Evolutionary conservation across 441 rosid species (phyloP), one percentile per base, ranked within the genome.

Genomic region (Adansonia rubrostipa): DNA sequence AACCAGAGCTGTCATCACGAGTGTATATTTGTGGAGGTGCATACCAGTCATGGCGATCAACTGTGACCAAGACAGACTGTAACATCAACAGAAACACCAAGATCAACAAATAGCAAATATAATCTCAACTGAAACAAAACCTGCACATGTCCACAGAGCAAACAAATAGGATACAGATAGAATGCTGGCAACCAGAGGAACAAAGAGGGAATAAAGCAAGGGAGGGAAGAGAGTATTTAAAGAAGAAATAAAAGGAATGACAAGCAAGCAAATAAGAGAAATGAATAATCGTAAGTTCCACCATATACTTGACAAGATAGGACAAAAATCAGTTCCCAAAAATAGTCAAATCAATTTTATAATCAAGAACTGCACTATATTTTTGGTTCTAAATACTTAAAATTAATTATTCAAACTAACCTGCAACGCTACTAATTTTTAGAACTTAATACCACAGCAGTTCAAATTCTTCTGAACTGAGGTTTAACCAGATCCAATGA

Each of bases 41-140:
- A 81, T 92, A 95, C 99, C 99, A 97, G 81, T 93, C 99, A 85
- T 97, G 99, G 77, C 96, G 94, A 84, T 93, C 99, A 65, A 93
- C 80, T 24, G 99, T 92, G 73, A 95, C 97, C 79, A 97, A 80
- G 79, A 87, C 95, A 71, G 94, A 90, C 99, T 97, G 94, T 89
- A 89, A 78, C 84, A 90, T n/a, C 69, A 58, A 69, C 60, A 47
- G 68, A 19, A 69, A 69, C 67, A 69, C 47, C n/a, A 28, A 42
- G 64, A 70, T 68, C 45, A 77, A 56, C 5, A 48, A 75, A 44
- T 22, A 67, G 47, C 40, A 40, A 8, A 13, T 56, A 58, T 24
- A 74, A 47, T 42, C 5, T 13, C 15, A 9, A 74, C 17, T 61
- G 44, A 62, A 74, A 62, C 7, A 47, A 75, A 73, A 36, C 5